These are phyloP conservation scores for Neurospora hispaniola DNA, from an alignment of 495 filamentous ascomycete genomes.

Conservation along the genomic window DNA sequence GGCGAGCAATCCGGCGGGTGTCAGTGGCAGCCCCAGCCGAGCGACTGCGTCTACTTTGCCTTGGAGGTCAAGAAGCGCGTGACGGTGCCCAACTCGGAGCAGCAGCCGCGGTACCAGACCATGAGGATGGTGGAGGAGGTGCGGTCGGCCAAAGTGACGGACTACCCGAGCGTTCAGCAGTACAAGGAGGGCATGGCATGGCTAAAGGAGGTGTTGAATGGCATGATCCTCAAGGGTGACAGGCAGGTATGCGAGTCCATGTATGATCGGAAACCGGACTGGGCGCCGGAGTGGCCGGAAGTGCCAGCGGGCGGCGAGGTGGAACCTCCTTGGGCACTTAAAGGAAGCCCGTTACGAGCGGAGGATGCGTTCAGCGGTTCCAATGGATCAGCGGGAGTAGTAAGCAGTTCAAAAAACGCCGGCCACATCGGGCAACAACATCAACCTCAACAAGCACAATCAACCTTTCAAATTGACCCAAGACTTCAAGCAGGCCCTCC, in stretches of 20 bases:
- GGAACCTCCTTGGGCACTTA: background rate
- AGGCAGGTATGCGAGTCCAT: conserved; percentile 10
- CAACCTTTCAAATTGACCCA: background rate
- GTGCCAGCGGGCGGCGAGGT: background rate
- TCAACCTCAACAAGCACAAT: background rate
- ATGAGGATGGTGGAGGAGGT: conserved; percentile 13
- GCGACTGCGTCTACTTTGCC: conserved; percentile 10
- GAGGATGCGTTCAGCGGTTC: background rate
- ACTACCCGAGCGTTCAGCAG: conserved; percentile 6
- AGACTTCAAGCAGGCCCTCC: background rate
- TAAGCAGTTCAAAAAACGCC: background rate
- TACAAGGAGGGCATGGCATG: conserved; percentile 7
- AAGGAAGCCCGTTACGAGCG: background rate
- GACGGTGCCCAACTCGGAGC: background rate
- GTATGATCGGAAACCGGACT: conserved; percentile 9
- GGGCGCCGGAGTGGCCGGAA: conserved; percentile 2
- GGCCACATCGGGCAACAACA: background rate
- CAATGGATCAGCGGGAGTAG: background rate
- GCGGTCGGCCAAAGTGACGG: conserved; percentile 1
- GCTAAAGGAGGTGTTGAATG: conserved; percentile 7
- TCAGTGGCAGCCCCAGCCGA: conserved; percentile 12
- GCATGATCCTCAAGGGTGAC: conserved; percentile 10
- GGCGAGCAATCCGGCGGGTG: background rate
- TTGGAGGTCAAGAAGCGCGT: conserved; percentile 5
- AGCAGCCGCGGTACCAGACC: conserved; percentile 4